Base-by-base conservation (phyloP, 768 basidiomycete species). In the Tylopilus vinaceipallidus region DNA sequence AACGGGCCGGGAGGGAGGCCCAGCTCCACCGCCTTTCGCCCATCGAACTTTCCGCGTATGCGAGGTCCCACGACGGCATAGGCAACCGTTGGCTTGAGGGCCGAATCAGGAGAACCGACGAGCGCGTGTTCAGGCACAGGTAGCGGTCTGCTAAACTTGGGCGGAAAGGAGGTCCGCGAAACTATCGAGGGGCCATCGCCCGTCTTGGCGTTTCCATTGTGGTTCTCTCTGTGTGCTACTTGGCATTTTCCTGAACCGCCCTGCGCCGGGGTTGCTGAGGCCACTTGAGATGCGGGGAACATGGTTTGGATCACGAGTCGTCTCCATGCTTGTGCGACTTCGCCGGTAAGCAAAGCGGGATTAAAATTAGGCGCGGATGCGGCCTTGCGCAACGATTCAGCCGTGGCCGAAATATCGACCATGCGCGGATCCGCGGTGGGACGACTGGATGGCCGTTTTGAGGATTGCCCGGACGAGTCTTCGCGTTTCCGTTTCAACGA, bases 11-110 rank as follows among this genome's bases (percentile, higher is more conserved):
- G 61, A 3, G 79, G 78, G 2, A 98, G 69, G 6, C 86, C 84
- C 2, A 93, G 73, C 37, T 71, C 78, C 9, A 73, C 60, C 0
- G 93, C 89, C 54, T 80, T 82, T 53, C 71, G 65, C 0, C 67
- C 82, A 52, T 93, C 78, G 61, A 98, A 95, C 65, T 88, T 91
- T 9, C 81, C 81, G 1, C 81, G 78, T 34, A 74, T 66, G 13
- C 71, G 73, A 3, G 81, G 80, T 0, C 81, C 81, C 35, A 80
- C 70, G 36, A 81, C 48, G 14, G 81, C 65, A 58, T 81, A 82
- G 4, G 74, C 77, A 29, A 80, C 53, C 0, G 78, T 73, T 4
- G 74, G 67, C 38, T 69, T 65, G n/a, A 58, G 36, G 5, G 13
- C 39, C 4, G 55, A 54, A 36, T 58, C 50, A 22, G 55, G 26